Percentiles rank a stretch among this genome's conserved stretches.
Evolutionary conservation across 2,329 filamentous ascomycete genomes (phyloP).

Genomic region (Hypomyces rosellus): DNA sequence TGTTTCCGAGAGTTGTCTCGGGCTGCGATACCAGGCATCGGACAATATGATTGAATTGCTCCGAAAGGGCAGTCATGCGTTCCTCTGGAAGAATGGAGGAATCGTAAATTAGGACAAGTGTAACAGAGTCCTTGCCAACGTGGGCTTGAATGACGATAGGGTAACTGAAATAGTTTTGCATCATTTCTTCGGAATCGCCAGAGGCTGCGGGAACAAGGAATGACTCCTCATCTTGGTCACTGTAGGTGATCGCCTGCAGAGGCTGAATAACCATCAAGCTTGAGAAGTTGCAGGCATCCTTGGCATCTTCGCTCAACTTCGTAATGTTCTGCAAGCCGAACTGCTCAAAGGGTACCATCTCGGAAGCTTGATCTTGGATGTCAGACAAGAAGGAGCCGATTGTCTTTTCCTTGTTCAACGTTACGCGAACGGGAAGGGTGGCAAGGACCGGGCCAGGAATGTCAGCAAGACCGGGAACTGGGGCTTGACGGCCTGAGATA

Average conservation of each 20-base stretch:
- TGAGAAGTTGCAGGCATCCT: constrained; percentile 5
- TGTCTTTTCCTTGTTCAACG: constrained; percentile 4
- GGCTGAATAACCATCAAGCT: constrained; percentile 7
- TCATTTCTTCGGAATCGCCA: too few species aligned
- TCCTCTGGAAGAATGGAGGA: background rate
- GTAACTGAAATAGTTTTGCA: background rate
- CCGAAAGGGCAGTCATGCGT: background rate
- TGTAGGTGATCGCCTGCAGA: background rate
- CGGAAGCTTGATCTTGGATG: constrained; percentile 13
- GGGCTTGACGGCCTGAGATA: constrained; percentile 14
- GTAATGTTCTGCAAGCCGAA: constrained; percentile 7
- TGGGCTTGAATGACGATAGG: constrained; percentile 1
- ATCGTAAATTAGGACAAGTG: background rate
- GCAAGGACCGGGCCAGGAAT: constrained; percentile 1
- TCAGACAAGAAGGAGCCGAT: constrained; percentile 8
- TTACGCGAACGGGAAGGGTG: constrained; percentile 13
- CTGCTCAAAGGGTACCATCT: constrained; percentile 7
- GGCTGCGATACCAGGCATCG: background rate
- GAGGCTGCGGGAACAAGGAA: background rate
- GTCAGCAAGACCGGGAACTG: background rate
- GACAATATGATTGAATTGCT: constrained; percentile 3
- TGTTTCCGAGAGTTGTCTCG: background rate
- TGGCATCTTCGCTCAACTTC: constrained; percentile 1
- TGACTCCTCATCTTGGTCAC: background rate
- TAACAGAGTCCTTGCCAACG: background rate